Percentiles rank a stretch among this genome's conserved stretches.
These are phyloP conservation scores for Verticillium tricorpus DNA, from an alignment of 2,329 filamentous ascomycete species.

Conservation along the genomic window DNA sequence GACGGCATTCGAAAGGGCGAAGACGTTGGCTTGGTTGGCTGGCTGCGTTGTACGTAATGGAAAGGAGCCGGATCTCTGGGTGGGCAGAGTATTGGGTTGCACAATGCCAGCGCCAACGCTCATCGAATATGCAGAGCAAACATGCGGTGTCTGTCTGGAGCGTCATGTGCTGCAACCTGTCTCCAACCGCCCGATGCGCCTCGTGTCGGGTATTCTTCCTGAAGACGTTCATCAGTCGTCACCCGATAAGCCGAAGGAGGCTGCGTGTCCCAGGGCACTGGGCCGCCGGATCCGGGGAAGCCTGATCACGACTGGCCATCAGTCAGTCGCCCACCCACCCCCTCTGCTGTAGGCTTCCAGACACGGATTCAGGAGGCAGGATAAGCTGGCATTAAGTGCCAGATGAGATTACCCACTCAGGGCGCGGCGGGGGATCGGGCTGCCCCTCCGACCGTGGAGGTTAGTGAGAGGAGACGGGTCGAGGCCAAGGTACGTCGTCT, in stretches of 20 bases:
- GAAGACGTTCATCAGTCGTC: not conserved
- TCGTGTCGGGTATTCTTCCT: not conserved
- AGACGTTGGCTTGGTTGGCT: not conserved
- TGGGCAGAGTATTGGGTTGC: not conserved
- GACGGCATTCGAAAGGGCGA: not conserved
- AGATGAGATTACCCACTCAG: not conserved
- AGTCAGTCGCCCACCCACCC: not conserved
- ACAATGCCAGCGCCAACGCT: not conserved
- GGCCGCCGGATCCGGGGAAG: not conserved
- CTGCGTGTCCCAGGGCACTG: not conserved
- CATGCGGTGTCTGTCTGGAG: not conserved
- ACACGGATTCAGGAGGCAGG: not conserved
- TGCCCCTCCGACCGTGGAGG: not conserved
- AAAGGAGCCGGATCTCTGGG: not conserved
- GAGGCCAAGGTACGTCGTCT: not conserved
- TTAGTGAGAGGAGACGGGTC: not conserved
- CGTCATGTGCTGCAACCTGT: not conserved
- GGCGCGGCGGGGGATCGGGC: not conserved
- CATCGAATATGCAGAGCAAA: not conserved
- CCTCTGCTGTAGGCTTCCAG: not conserved
- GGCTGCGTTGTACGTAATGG: conserved; percentile 1
- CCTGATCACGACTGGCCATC: not conserved
- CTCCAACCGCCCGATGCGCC: not conserved
- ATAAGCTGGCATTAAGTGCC: not conserved
- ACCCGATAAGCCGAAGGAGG: not conserved